These are phyloP conservation scores for Geotrichum fermentans DNA, from an alignment of 1,139 yeast species.

Conservation along the genomic window DNA sequence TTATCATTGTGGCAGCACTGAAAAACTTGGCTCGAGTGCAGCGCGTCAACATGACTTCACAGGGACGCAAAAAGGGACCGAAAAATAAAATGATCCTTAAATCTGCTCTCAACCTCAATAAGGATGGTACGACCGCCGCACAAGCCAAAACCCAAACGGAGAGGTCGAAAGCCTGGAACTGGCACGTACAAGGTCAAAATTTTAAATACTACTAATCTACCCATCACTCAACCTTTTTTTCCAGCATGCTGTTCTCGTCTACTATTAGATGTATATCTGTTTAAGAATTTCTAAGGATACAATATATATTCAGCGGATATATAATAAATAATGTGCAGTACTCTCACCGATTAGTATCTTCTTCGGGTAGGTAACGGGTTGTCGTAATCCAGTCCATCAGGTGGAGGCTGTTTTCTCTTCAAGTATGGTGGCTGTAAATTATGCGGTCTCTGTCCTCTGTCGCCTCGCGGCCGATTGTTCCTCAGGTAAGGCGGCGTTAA, in stretches of 20 bases:
- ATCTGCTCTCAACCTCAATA: no score
- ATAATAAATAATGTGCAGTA: background rate
- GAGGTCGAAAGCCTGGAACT: slow-evolving; percentile 16
- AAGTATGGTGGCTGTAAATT: background rate
- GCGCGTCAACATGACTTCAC: slow-evolving; percentile 63
- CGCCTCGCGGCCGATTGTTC: slow-evolving; percentile 5
- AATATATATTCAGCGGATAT: background rate
- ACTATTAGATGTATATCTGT: no score
- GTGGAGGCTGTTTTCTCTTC: background rate
- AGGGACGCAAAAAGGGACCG: no score
- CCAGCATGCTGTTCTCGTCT: no score
- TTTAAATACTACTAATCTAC: slow-evolving; percentile 11
- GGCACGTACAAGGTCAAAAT: slow-evolving; percentile 16
- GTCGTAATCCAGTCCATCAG: background rate
- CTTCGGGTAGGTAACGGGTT: background rate
- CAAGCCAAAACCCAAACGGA: no score
- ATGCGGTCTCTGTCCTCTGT: no score
- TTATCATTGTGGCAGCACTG: slow-evolving; percentile 40
- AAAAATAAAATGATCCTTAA: no score
- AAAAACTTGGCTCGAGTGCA: slow-evolving; percentile 53
- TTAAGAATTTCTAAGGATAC: no score
- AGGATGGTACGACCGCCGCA: no score
- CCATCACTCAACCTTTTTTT: no score
- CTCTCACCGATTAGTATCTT: no score
- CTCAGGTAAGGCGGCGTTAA: slow-evolving; percentile 9